These are phyloP conservation scores for Claviceps lovelessii DNA, from an alignment of 2,329 filamentous ascomycete genomes.

Conservation along the genomic window DNA sequence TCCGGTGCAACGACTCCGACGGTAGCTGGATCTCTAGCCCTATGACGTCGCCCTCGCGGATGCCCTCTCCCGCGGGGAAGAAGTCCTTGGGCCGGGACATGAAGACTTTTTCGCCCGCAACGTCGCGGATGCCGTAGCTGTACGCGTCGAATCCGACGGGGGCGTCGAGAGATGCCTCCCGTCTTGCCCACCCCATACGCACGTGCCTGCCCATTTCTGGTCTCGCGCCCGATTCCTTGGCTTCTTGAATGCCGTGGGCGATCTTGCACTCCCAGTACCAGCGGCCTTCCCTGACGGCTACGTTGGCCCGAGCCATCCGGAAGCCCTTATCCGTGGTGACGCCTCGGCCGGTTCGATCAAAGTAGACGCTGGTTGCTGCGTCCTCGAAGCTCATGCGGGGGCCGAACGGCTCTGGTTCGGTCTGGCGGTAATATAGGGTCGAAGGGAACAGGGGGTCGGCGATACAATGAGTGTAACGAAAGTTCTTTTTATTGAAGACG, in stretches of 20 bases:
- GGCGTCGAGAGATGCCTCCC: conserved; percentile 69
- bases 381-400: conserved; percentile 89
- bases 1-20: conserved; percentile 70
- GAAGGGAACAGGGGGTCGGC: conserved; percentile 78
- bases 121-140: conserved; percentile 84
- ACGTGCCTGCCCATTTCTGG: conserved; percentile 47
- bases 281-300: conserved; percentile 74
- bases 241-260: conserved; percentile 50
- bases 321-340: conserved; percentile 89
- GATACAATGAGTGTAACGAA: conserved; percentile 81
- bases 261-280: conserved; percentile 94
- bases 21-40: conserved; percentile 87
- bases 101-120: conserved; percentile 80
- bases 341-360: conserved; percentile 59
- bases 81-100: conserved; percentile 89
- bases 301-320: conserved; percentile 79
- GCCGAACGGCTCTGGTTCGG: conserved; percentile 70
- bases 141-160: conserved; percentile 83
- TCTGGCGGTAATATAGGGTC: conserved; percentile 77
- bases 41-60: conserved; percentile 84
- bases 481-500: conserved; percentile 55
- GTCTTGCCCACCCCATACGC: conserved; percentile 71
- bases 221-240: conserved; percentile 27
- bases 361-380: conserved; percentile 69
- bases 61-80: conserved; percentile 62